These are phyloP conservation scores for Madurella fahalii DNA, from an alignment of 2,329 filamentous ascomycete species.

Conservation along the genomic window DNA sequence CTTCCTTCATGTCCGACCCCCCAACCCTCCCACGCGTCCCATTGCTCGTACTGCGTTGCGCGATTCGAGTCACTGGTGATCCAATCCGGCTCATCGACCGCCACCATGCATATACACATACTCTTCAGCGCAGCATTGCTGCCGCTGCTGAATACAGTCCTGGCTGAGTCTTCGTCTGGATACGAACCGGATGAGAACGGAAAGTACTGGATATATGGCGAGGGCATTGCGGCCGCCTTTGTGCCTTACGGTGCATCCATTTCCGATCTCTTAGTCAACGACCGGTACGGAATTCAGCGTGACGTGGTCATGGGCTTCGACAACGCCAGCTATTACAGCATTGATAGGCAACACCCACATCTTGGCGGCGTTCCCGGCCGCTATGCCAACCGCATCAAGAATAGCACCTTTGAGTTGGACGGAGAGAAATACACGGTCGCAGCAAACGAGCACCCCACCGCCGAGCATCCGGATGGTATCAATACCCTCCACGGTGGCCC, in stretches of 20 bases:
- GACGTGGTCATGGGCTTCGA: slow-evolving; percentile 73
- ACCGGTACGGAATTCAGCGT: slow-evolving; percentile 62
- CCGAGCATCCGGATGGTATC: slow-evolving; percentile 47
- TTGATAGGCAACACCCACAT: slow-evolving; percentile 64
- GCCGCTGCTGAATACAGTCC: slow-evolving; percentile 32
- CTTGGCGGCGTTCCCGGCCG: slow-evolving; percentile 70
- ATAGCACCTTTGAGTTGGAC: slow-evolving; percentile 67
- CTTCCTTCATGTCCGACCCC: neutral
- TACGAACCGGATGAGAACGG: slow-evolving; percentile 51
- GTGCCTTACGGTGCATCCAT: slow-evolving; percentile 72
- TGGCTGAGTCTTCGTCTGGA: slow-evolving; percentile 9
- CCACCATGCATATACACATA: neutral
- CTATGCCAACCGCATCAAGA: slow-evolving; percentile 78
- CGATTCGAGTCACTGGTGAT: neutral
- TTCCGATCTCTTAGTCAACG: slow-evolving; percentile 66
- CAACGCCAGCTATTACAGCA: slow-evolving; percentile 66
- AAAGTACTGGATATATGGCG: slow-evolving; percentile 68
- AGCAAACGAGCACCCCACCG: slow-evolving; percentile 60
- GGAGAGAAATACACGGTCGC: slow-evolving; percentile 55
- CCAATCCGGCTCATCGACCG: neutral
- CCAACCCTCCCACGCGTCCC: neutral
- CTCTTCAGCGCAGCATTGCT: slow-evolving; percentile 29
- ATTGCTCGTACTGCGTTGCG: neutral
- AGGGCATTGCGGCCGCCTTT: slow-evolving; percentile 64
- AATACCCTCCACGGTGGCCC: slow-evolving; percentile 67